phyloP scores from a whole-genome alignment of 352 stramenopile genomes.

The Phytophthora hibernalis region DNA sequence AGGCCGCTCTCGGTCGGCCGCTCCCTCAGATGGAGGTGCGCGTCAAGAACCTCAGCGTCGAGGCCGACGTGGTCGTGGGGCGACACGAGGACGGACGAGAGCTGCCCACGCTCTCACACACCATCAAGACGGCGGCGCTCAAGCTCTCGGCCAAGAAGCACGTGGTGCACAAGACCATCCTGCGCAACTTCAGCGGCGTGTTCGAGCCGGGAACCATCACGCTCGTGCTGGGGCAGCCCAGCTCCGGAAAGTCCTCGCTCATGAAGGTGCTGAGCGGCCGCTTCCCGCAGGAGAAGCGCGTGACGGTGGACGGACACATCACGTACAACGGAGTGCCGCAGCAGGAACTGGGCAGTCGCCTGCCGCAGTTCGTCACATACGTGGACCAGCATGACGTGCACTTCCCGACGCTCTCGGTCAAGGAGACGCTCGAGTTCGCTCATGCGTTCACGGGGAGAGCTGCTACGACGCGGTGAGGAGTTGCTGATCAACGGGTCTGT shows the following conservation, averaged over 20 bases:
- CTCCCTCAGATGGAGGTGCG: too few species aligned
- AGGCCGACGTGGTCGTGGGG: slow-evolving; percentile 35
- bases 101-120: slow-evolving; percentile 48
- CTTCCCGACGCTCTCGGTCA: slow-evolving; percentile 73
- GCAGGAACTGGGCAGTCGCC: slow-evolving; percentile 17
- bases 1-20: slow-evolving; percentile 33
- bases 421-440: slow-evolving; percentile 56
- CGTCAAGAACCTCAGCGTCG: slow-evolving; percentile 41
- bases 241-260: slow-evolving; percentile 35
- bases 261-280: slow-evolving; percentile 41
- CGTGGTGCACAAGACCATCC: slow-evolving; percentile 44
- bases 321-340: slow-evolving; percentile 44
- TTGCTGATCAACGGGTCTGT: slow-evolving; percentile 31
- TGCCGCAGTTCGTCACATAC: slow-evolving; percentile 60
- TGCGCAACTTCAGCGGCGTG: slow-evolving; percentile 32
- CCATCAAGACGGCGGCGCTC: slow-evolving; percentile 31
- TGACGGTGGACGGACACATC: slow-evolving; percentile 34
- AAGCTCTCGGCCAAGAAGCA: slow-evolving; percentile 35
- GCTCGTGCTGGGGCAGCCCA: slow-evolving; percentile 29
- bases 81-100: slow-evolving; percentile 33
- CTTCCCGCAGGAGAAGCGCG: slow-evolving; percentile 35
- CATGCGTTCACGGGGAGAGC: slow-evolving; percentile 67
- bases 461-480: slow-evolving; percentile 22
- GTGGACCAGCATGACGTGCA: slow-evolving; percentile 57
- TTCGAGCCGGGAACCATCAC: slow-evolving; percentile 40